Base-by-base conservation (phyloP, 805 yeast species). In the Lachancea fermentati region DNA sequence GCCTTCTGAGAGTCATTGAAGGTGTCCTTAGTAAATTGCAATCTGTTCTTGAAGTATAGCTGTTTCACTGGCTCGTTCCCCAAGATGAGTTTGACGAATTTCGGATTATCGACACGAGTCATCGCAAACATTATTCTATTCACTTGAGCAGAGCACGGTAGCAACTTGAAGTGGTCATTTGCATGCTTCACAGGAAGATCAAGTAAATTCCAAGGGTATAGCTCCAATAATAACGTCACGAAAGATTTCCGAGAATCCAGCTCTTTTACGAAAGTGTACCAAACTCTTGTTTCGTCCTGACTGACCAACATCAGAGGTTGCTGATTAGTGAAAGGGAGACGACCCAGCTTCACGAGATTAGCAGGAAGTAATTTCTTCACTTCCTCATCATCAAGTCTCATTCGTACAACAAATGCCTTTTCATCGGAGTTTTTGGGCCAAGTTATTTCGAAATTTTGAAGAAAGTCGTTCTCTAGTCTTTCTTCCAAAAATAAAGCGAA, bases 401-500 rank as follows among this genome's bases (percentile, higher is more conserved):
- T 46, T 12, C 36, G 42, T n/a, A 57, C 49, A 3, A 60, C 49
- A 39, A 60, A 60, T 2, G 45, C 55, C 14, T 32, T 49, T 8
- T 70, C 75, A 8, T 72, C 66, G 33, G 63, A 63, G 41, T 67
- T 67, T 43, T 65, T 67, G 38, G 70, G 75, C 81, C 81, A 79
- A 41, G 72, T 73, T 32, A 79, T 63, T 6, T 67, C 60, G 47
- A 78, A 70, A 38, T 75, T 73, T 0, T 70, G 63, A 29, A 71
- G 58, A 36, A 75, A 69, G 6, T 69, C 67, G 13, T 67, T 65
- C 19, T 70, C 73, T 18, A 68, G 60, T 39, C 73, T 69, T 49
- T 81, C 85, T 54, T 82, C 89, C 31, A 79, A 63, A 44, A 77
- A 79, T 41, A 81, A 56, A 39, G 79, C 79, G 57, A 73, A 73